These are phyloP conservation scores for Westerdykella sp. DNA, from an alignment of 2,329 filamentous ascomycete genomes.

Conservation along the genomic window DNA sequence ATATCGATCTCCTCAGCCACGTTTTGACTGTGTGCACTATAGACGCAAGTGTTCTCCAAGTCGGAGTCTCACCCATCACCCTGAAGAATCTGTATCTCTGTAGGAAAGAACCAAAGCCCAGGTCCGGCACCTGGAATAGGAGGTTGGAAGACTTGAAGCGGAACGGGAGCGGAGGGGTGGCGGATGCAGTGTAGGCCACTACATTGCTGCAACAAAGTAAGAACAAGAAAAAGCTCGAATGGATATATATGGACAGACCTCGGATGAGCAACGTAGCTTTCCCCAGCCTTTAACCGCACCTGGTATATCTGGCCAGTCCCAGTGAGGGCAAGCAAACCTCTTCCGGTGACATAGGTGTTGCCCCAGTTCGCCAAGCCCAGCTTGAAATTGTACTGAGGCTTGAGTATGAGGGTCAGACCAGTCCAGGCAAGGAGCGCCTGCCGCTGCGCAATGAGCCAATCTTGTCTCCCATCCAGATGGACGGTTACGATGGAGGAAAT, in stretches of 20 bases:
- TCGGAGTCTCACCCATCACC: slow-evolving; percentile 62
- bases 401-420: slow-evolving; percentile 73
- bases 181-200: slow-evolving; percentile 77
- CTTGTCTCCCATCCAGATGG: slow-evolving; percentile 84
- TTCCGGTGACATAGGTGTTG: slow-evolving; percentile 77
- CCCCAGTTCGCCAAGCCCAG: slow-evolving; percentile 86
- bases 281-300: slow-evolving; percentile 69
- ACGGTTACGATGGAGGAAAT: slow-evolving; percentile 82
- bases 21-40: slow-evolving; percentile 66
- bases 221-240: not conserved
- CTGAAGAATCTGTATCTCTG: slow-evolving; percentile 67
- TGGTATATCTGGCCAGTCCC: slow-evolving; percentile 88
- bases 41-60: slow-evolving; percentile 65
- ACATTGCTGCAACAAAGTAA: slow-evolving; percentile 57
- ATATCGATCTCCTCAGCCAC: slow-evolving; percentile 72
- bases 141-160: slow-evolving; percentile 73
- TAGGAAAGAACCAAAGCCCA: slow-evolving; percentile 57
- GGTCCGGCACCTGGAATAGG: slow-evolving; percentile 68
- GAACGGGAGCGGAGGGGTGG: slow-evolving; percentile 72
- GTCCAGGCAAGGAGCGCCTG: slow-evolving; percentile 94
- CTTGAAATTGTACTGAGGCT: slow-evolving; percentile 66
- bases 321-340: slow-evolving; percentile 76
- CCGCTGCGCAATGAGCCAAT: slow-evolving; percentile 89
- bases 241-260: slow-evolving; percentile 37
- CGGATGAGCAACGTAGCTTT: slow-evolving; percentile 87